Evolutionary conservation across 352 stramenopile species (phyloP).

Genomic region (Phytopythium mirpurense): DNA sequence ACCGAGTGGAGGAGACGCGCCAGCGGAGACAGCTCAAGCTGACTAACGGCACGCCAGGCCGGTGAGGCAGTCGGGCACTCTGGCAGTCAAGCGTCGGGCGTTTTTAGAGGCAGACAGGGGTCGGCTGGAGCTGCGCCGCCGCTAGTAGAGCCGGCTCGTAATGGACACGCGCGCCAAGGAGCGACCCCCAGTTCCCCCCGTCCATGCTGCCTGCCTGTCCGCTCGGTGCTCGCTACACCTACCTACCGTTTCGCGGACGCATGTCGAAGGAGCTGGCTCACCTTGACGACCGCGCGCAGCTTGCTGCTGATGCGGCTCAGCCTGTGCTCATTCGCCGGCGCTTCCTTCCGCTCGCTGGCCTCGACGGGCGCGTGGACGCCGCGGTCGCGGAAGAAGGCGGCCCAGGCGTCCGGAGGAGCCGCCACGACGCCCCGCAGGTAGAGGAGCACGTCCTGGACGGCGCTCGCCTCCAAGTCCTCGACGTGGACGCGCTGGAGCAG

Average conservation of each 20-base stretch:
- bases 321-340: conserved; percentile 10
- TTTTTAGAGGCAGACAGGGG: neutral
- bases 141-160: conserved; percentile 4
- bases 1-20: conserved; percentile 39
- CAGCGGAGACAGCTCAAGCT: conserved; percentile 19
- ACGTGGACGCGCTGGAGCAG: conserved; percentile 37
- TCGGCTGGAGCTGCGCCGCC: neutral
- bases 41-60: neutral
- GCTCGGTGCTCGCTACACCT: too few relatives aligned
- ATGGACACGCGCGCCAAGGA: conserved; percentile 2
- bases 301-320: conserved; percentile 18
- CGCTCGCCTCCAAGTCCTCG: conserved; percentile 35
- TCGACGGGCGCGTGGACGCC: conserved; percentile 17
- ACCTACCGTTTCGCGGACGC: conserved; percentile 7
- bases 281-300: conserved; percentile 22
- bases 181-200: neutral
- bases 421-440: conserved; percentile 34
- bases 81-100: too few relatives aligned
- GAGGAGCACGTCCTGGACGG: conserved; percentile 47
- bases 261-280: conserved; percentile 28
- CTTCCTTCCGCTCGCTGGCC: conserved; percentile 1
- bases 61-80: neutral
- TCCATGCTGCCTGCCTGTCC: too few relatives aligned
- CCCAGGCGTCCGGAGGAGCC: conserved; percentile 35
- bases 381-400: conserved; percentile 33